These are phyloP conservation scores for Rhypophila decipiens DNA, from an alignment of 495 filamentous ascomycete species.

Conservation along the genomic window DNA sequence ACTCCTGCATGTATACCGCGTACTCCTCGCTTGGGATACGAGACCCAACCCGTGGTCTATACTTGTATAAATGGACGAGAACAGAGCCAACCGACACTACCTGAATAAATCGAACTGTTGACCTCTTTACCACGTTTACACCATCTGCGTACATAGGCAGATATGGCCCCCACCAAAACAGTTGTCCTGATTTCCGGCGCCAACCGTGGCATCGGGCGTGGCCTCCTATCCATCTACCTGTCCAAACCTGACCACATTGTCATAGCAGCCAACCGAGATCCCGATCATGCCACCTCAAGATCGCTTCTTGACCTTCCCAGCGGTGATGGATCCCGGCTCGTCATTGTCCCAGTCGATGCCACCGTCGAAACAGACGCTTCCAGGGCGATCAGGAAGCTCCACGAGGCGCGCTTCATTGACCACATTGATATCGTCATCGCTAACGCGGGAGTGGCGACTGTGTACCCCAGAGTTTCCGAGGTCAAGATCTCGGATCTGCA, in stretches of 20 bases:
- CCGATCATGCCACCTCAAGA: constrained; percentile 12
- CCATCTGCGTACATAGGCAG: no score
- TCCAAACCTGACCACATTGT: constrained; percentile 23
- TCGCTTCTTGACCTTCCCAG: constrained; percentile 15
- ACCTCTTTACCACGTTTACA: no score
- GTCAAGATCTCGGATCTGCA: constrained; percentile 19
- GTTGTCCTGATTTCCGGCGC: constrained; percentile 24
- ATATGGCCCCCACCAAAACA: no score
- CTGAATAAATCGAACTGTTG: no score
- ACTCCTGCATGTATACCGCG: no score
- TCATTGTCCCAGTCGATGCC: constrained; percentile 24
- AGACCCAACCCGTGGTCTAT: no score
- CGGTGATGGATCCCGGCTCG: constrained; percentile 13
- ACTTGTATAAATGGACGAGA: no score
- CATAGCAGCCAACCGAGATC: constrained; percentile 27
- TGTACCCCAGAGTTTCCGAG: constrained; percentile 25
- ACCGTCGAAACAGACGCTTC: constrained; percentile 9
- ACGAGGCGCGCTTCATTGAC: constrained; percentile 11
- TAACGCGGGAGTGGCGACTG: constrained; percentile 20
- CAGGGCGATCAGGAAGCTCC: constrained; percentile 12
- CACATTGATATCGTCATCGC: constrained; percentile 23
- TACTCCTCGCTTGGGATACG: no score
- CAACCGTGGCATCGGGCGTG: constrained; percentile 23
- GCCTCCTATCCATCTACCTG: constrained; percentile 21
- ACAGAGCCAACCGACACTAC: no score